Base-by-base conservation (phyloP, 768 basidiomycete species). In the Collybia nuda region DNA sequence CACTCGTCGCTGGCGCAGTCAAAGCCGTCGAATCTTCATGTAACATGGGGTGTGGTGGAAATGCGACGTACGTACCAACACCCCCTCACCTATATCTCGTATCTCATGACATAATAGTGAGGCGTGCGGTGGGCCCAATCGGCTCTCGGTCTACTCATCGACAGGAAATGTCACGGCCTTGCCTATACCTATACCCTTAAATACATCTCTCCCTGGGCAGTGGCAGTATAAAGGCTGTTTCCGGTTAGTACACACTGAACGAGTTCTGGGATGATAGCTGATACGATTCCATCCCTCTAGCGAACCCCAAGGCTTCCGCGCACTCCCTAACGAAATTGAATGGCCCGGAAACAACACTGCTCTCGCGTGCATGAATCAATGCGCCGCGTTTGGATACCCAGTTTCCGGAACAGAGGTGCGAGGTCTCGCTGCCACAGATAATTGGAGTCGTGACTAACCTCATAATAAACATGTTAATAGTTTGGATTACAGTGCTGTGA, bases 11-110 rank as follows among this genome's bases (percentile, higher is more conserved):
- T 26, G 86, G 85, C 7, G 89, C 87, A 1, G 78, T 75, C 1
- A 42, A 58, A 12, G 78, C 76, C 0, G 54, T 70, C 1, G 76
- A 77, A 1, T 65, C 70, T 2, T 75, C 75, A 26, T 95, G 93
- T 61, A 81, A 78, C 62, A 89, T 86, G 86, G 75, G 73, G 0
- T 95, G 93, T 54, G 76, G 76, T 14, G 93, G 90, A 18, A 85
- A 83, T 51, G 36, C 80, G 9, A 73, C 78, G 88, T 87, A 55
- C 57, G 84, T 63, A 0, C 36, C 14, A 14, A 9, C 17, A 45
- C 5, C 37, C 45, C 11, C 47, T 23, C 32, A 47, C 54, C 48
- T 36, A 32, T 14, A 52, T 40, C 9, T 32, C 12, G 9, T 7
- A 26, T 11, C 32, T 39, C 26, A 41, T 26, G 17, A 12, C 24